Evolutionary conservation across 257 asterid genomes (phyloP).

Genomic region (Salvia rosmarinus): DNA sequence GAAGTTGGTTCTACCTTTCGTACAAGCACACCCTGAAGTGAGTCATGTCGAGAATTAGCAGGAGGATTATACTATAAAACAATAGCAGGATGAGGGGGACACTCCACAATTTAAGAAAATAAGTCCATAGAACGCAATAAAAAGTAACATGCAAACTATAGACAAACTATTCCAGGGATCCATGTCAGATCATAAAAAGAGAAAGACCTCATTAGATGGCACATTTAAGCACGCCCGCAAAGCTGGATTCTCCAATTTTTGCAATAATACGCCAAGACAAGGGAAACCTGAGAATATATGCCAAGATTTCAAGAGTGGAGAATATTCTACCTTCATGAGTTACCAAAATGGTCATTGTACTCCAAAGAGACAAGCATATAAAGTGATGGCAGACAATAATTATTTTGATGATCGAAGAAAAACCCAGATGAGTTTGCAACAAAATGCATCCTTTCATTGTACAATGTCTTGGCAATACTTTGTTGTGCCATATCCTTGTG

Average conservation of each 20-base stretch:
- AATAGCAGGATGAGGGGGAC: constrained; percentile 27
- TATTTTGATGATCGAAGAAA: background rate
- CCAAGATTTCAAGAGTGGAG: constrained; percentile 22
- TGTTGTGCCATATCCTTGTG: background rate
- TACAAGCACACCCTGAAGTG: constrained; percentile 77
- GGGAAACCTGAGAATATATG: constrained; percentile 79
- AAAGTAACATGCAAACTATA: background rate
- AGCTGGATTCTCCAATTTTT: constrained; percentile 97
- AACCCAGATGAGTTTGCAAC: background rate
- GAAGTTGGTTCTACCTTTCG: constrained; percentile 84
- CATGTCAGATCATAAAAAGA: constrained; percentile 17
- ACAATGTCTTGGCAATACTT: constrained; percentile 16
- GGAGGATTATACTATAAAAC: constrained; percentile 7
- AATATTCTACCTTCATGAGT: constrained; percentile 14
- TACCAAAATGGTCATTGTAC: constrained; percentile 13
- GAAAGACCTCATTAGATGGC: constrained; percentile 77
- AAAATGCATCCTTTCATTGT: constrained; percentile 20
- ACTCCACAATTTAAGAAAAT: no score
- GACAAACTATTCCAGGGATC: no score
- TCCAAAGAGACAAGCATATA: constrained; percentile 10
- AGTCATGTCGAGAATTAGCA: constrained; percentile 25
- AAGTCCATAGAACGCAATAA: background rate
- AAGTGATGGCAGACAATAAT: constrained; percentile 15
- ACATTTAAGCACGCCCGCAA: constrained; percentile 85
- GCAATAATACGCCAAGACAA: constrained; percentile 86